Evolutionary conservation across 1,284 basidiomycete species (phyloP).

Genomic region (Meira nashicola): DNA sequence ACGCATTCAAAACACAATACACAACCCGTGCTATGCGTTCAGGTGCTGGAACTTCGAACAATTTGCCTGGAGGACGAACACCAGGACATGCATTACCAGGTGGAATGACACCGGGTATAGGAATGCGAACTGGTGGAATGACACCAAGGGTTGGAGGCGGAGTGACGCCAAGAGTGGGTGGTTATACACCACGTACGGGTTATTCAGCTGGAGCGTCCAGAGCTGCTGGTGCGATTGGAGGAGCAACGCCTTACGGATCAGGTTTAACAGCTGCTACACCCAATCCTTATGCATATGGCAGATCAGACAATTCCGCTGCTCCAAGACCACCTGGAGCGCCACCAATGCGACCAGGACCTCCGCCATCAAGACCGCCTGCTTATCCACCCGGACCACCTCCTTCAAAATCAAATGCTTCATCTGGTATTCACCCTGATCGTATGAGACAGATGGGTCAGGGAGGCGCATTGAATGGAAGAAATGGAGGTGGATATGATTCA

Average conservation of each 20-base stretch:
- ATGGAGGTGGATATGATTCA: too few relatives aligned
- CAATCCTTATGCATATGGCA: conserved; percentile 6
- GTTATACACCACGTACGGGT: conserved; percentile 4
- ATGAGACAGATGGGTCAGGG: conserved; percentile 28
- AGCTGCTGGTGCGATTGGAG: neutral
- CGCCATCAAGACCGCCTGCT: neutral
- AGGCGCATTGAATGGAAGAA: conserved; percentile 4
- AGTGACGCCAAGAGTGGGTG: conserved; percentile 1
- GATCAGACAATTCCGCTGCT: neutral
- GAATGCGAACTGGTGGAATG: neutral
- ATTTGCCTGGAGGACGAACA: conserved; percentile 6
- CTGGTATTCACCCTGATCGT: conserved; percentile 37
- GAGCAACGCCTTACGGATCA: neutral
- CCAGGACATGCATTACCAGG: conserved; percentile 5
- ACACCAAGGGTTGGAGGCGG: neutral
- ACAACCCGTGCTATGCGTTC: conserved; percentile 38
- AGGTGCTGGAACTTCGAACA: conserved; percentile 35
- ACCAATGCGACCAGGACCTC: neutral
- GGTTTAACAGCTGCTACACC: neutral
- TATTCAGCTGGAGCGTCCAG: neutral
- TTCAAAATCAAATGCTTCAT: neutral
- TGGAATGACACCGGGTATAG: conserved; percentile 6
- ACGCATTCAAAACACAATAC: conserved; percentile 53
- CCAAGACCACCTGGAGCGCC: neutral
- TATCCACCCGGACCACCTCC: neutral